phyloP scores from a whole-genome alignment of 73 alveolate genomes.

The Diophrys appendiculata region DNA sequence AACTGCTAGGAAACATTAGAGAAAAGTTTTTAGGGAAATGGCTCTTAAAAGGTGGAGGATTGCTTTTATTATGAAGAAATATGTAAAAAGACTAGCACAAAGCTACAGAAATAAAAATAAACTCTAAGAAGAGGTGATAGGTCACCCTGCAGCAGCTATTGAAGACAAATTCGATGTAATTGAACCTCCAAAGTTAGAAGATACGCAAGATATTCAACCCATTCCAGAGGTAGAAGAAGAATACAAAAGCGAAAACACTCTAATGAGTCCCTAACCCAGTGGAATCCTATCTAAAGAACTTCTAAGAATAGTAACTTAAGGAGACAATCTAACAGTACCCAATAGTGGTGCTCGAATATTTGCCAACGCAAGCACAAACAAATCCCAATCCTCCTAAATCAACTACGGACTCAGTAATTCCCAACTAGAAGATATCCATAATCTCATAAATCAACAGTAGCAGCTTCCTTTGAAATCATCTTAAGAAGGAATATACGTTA shows the following conservation, averaged over 20 bases:
- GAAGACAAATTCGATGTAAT: background rate
- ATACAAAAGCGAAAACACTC: background rate
- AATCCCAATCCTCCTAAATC: too few relatives aligned
- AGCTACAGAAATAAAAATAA: too few relatives aligned
- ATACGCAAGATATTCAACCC: background rate
- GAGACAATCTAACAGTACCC: slow-evolving; percentile 1
- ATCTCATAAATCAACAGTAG: too few relatives aligned
- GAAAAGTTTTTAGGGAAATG: background rate
- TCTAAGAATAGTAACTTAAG: background rate
- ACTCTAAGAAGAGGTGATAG: background rate
- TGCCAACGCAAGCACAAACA: too few relatives aligned
- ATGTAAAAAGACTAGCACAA: background rate
- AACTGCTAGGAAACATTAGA: background rate
- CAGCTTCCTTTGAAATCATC: too few relatives aligned
- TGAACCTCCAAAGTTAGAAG: background rate
- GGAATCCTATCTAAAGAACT: background rate
- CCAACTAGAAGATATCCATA: too few relatives aligned
- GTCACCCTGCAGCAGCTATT: too few relatives aligned
- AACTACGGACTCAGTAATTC: too few relatives aligned
- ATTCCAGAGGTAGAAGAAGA: background rate
- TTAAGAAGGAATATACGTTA: too few relatives aligned
- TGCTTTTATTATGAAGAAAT: background rate
- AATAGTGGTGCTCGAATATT: background rate
- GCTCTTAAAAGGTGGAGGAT: background rate
- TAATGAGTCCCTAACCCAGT: background rate